These are phyloP conservation scores for Chlorella sp. DNA, from an alignment of 139 green algal species.

Conservation along the genomic window DNA sequence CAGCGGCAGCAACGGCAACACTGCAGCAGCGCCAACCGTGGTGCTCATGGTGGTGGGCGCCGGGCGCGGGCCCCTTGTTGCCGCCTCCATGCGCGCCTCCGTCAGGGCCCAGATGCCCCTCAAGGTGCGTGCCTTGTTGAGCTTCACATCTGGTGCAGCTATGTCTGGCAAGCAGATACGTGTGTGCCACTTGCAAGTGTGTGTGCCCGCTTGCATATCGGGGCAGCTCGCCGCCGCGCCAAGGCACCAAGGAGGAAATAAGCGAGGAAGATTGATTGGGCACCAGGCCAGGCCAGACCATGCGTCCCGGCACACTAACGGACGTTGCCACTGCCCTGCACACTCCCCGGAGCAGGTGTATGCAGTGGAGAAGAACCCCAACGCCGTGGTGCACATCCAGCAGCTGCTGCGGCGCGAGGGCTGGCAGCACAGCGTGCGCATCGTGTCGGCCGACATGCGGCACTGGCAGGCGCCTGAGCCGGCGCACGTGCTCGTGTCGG, in stretches of 20 bases:
- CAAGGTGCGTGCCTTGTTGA: too few species aligned
- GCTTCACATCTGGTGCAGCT: too few species aligned
- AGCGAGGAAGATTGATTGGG: too few species aligned
- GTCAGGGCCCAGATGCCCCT: conserved; percentile 20
- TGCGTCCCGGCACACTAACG: too few species aligned
- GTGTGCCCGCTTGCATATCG: too few species aligned
- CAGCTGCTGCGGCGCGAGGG: conserved; percentile 58
- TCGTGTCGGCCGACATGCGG: conserved; percentile 87
- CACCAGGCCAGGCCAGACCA: too few species aligned
- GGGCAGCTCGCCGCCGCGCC: too few species aligned
- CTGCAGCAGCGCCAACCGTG: conserved; percentile 5
- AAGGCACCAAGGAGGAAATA: too few species aligned
- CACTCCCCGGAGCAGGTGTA: conserved; percentile 76
- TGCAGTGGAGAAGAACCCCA: conserved; percentile 98
- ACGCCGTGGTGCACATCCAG: conserved; percentile 89
- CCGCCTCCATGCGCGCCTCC: conserved; percentile 56
- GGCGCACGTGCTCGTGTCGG: conserved; percentile 89
- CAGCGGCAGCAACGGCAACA: too few species aligned
- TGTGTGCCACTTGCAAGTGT: too few species aligned
- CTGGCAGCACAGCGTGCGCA: conserved; percentile 36
- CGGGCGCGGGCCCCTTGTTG: conserved; percentile 87
- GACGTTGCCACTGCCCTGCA: too few species aligned
- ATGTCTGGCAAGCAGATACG: too few species aligned
- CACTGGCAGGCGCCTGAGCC: conserved; percentile 63
- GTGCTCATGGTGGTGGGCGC: conserved; percentile 91